These are phyloP conservation scores for Rhizoclosmatium globosum DNA, from an alignment of 192 early-diverging fungal species.

Conservation along the genomic window DNA sequence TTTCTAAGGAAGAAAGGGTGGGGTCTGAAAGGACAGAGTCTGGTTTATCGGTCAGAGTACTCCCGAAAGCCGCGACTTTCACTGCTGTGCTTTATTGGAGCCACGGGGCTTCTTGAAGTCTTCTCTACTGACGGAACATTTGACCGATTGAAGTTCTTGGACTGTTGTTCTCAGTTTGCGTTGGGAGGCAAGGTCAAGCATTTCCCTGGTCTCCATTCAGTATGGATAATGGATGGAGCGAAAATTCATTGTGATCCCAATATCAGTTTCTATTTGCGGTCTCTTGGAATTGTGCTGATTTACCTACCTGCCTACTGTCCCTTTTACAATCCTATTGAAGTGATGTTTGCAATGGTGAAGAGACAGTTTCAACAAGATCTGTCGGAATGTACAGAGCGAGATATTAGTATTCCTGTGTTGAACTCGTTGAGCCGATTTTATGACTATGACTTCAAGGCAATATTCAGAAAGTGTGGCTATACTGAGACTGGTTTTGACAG, in stretches of 20 bases:
- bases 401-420: background rate
- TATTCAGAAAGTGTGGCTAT: conserved; percentile 18
- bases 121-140: conserved; percentile 26
- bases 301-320: conserved; percentile 42
- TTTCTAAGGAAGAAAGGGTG: conserved; percentile 27
- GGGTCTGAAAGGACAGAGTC: conserved; percentile 12
- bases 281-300: conserved; percentile 15
- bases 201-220: conserved; percentile 22
- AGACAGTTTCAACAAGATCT: background rate
- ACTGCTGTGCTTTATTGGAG: conserved; percentile 27
- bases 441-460: background rate
- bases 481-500: conserved; percentile 1
- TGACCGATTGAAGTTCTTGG: conserved; percentile 20
- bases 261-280: conserved; percentile 22
- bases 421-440: background rate
- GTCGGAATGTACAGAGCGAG: background rate
- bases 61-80: conserved; percentile 25
- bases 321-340: too few species aligned
- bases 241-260: conserved; percentile 31
- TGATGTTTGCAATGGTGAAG: conserved; percentile 41
- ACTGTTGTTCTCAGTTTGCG: conserved; percentile 30
- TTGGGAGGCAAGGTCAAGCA: too few species aligned
- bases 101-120: conserved; percentile 27
- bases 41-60: conserved; percentile 26
- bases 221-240: conserved; percentile 41